Evolutionary conservation across 495 filamentous ascomycete species (phyloP).

Genomic region (Aspergillus hancockii): DNA sequence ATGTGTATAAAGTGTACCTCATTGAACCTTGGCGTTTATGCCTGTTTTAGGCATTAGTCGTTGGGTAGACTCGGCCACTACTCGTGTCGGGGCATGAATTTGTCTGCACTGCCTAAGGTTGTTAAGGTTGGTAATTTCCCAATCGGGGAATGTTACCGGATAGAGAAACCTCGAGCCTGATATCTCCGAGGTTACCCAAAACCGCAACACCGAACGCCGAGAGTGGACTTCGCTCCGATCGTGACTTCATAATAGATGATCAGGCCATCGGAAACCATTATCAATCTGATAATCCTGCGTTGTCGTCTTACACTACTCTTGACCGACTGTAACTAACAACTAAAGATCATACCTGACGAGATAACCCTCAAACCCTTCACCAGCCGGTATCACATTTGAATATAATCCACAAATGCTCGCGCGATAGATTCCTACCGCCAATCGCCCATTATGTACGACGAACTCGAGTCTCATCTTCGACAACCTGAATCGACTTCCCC

Average conservation of each 20-base stretch:
- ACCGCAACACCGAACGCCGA: no score
- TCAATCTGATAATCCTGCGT: background rate
- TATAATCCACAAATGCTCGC: background rate
- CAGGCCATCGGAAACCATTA: background rate
- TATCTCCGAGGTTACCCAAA: no score
- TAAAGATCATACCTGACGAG: background rate
- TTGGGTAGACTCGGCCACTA: no score
- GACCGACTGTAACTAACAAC: background rate
- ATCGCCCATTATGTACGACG: conserved; percentile 13
- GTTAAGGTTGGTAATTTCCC: no score
- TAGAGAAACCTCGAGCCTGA: no score
- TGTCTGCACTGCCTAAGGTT: no score
- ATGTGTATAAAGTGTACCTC: no score
- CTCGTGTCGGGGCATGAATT: no score
- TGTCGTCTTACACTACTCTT: background rate
- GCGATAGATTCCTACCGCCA: background rate
- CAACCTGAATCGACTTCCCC: conserved; percentile 8
- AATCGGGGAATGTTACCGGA: no score
- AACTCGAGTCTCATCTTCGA: conserved; percentile 1
- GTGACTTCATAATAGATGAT: background rate
- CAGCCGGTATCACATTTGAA: background rate
- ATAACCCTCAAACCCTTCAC: background rate
- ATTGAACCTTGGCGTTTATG: no score
- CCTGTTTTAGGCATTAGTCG: no score
- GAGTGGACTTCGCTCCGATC: no score